Conservation (phyloP, 306 rosid species). For the Hylodesmum podocarpum region DNA sequence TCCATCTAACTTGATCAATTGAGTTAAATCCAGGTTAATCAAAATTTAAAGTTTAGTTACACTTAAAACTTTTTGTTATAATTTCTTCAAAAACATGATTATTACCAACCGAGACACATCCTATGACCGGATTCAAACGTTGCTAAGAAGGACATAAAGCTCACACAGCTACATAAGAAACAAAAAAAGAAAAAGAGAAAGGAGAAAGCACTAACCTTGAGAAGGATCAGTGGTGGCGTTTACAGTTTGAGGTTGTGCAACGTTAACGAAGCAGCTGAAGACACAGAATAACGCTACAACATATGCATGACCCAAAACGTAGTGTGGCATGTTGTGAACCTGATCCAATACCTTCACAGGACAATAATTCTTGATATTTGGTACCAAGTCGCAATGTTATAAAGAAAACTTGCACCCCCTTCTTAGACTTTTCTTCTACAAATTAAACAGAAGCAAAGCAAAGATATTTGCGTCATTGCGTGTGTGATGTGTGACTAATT, state of each 20-base stretch:
- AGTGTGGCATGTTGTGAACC: neutral
- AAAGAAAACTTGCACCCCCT: too few species aligned
- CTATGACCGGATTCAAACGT: too few species aligned
- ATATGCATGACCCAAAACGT: neutral
- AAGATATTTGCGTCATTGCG: neutral
- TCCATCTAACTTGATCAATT: too few species aligned
- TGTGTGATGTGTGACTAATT: neutral
- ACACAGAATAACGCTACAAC: conserved; percentile 24
- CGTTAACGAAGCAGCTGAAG: conserved; percentile 18
- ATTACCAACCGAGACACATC: too few species aligned
- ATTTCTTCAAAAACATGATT: too few species aligned
- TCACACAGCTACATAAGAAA: too few species aligned
- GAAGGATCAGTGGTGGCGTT: conserved; percentile 57
- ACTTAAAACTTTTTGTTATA: too few species aligned
- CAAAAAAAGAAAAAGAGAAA: neutral
- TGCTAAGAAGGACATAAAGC: too few species aligned
- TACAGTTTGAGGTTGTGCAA: conserved; percentile 38
- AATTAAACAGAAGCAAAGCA: too few species aligned
- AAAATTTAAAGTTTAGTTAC: too few species aligned
- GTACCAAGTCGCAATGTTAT: neutral
- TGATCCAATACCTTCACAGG: neutral
- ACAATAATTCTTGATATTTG: neutral
- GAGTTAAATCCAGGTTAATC: too few species aligned
- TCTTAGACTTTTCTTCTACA: too few species aligned
- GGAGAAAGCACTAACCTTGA: conserved; percentile 41